A percentile compares a stretch with the other conserved stretches of the same genome.
These are phyloP conservation scores for Austropuccinia psidii DNA, from an alignment of 1,284 basidiomycete species.

Conservation along the genomic window DNA sequence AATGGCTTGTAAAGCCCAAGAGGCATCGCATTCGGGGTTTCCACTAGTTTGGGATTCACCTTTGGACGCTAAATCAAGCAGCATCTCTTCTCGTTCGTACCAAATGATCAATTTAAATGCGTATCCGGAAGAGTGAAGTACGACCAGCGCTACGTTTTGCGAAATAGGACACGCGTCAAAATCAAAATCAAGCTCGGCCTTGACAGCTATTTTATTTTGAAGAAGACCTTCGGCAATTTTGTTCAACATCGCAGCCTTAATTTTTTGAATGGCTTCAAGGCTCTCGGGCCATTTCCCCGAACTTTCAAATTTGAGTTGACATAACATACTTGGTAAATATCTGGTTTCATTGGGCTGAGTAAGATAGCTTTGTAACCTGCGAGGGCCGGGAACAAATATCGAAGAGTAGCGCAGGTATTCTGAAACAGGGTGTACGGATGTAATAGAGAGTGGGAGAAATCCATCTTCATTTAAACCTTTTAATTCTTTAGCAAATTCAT, in stretches of 20 bases:
- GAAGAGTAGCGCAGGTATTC: slow-evolving; percentile 74
- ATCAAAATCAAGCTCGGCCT: slow-evolving; percentile 50
- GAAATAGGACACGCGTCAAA: slow-evolving; percentile 55
- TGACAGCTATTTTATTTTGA: slow-evolving; percentile 51
- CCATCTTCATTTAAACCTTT: slow-evolving; percentile 57
- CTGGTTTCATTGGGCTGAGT: slow-evolving; percentile 54
- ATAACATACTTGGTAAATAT: slow-evolving; percentile 62
- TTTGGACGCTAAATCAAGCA: slow-evolving; percentile 60
- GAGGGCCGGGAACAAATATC: slow-evolving; percentile 62
- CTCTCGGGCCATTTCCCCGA: slow-evolving; percentile 94
- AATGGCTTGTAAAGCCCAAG: slow-evolving; percentile 58
- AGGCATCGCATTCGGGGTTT: slow-evolving; percentile 35
- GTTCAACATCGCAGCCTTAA: slow-evolving; percentile 79
- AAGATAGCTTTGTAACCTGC: slow-evolving; percentile 42
- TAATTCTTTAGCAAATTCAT: slow-evolving; percentile 66
- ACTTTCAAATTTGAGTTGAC: slow-evolving; percentile 78
- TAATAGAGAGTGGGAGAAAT: slow-evolving; percentile 67
- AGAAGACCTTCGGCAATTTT: slow-evolving; percentile 55
- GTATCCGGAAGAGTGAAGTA: slow-evolving; percentile 74
- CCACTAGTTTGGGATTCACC: slow-evolving; percentile 48
- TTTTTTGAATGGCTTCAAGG: slow-evolving; percentile 80
- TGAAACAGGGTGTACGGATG: slow-evolving; percentile 63
- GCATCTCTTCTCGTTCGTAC: slow-evolving; percentile 73
- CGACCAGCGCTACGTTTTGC: slow-evolving; percentile 67
- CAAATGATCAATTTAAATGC: slow-evolving; percentile 76